Evolutionary conservation across 148 eudicot genomes (phyloP), one percentile per base, ranked within the genome.

Genomic region (Vaccinium corymbosum): DNA sequence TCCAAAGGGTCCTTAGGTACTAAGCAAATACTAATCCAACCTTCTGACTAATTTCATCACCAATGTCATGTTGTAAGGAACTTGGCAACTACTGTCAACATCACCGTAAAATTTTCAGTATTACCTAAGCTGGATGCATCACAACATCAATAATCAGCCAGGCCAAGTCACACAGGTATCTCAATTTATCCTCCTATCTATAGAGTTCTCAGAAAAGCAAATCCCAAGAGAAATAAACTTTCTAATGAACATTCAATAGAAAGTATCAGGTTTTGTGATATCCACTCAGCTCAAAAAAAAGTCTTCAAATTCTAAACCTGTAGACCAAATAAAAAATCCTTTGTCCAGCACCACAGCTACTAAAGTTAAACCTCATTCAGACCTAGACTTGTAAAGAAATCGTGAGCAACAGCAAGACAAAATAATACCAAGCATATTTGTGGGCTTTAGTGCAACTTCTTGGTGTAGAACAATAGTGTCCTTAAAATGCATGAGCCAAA

Each of bases 161-260:
- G 27, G 48, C 49, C 19, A 78, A 25, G 29, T 35, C 46, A 79
- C 32, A 29, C 64, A 78, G 50, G 46, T 79, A 29, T 57, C 51
- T 57, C 16, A 46, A 79, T 27, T 57, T 56, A 32, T 79, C 50
- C 48, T 79, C 19, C 79, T 38, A 74, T n/a, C 79, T n/a, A 14
- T 22, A 4, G 32, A 49, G 15, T 76, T 49, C 79, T 76, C 25
- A n/a, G 50, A 76, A 49, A n/a, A n/a, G 56, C 56, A 76, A 48
- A 22, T 12, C 17, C 29, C 32, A 75, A 74, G 52, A 74, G 4
- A 10, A 72, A 72, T 15, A 35, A 72, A 72, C 76, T 16, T 29
- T 29, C 42, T 25, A 15, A 15, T 61, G 62, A 7, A 9, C n/a
- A 61, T 25, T 61, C 27, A 11, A n/a, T 61, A n/a, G 53, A 20